Base-by-base conservation (phyloP, 495 filamentous ascomycete species). In the Aspergillus ostianus region DNA sequence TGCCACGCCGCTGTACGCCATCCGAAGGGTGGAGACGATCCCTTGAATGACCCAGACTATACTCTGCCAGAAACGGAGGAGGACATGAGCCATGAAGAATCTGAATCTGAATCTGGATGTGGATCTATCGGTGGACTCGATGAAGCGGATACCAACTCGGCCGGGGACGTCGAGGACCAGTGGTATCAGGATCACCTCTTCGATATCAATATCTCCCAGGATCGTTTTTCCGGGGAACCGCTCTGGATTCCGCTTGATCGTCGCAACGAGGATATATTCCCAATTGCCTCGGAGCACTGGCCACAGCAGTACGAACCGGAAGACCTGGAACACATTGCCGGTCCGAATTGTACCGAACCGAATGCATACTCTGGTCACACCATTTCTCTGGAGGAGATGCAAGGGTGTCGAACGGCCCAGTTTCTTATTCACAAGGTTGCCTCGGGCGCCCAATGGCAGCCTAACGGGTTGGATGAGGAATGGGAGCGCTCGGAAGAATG, bases 371-470 rank as follows among this genome's bases (percentile, higher is more conserved):
- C 60, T 17, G 69, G 62, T 5, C 27, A 55, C 27, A 17, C 17
- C 0, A 70, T 75, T 52, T 61, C 62, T 4, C 49, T 64, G 17
- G 63, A 65, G 21, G 66, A 73, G 56, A 72, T 72, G 60, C 59
- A 58, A 52, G 69, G 70, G 17, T 75, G 72, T 57, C 58, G 62
- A 13, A 67, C 67, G 1, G 62, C 63, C 19, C 69, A 72, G 47
- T 70, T 61, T 45, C 53, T 73, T 9, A 36, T 69, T 5, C 60
- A 62, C 20, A 75, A 73, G 58, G 13, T 2, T 32, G 7, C 30
- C 13, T 13, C 49, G 0, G 5, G 19, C 10, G 46, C 18, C 4
- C 6, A 51, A 2, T 68, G 67, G 68, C 21, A 44, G n/a, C 53
- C 61, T 17, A 62, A 67, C 18, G 30, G 32, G 9, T 51, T 65